phyloP scores from a whole-genome alignment of 768 basidiomycete species.

The Boletus vinaceobasis region DNA sequence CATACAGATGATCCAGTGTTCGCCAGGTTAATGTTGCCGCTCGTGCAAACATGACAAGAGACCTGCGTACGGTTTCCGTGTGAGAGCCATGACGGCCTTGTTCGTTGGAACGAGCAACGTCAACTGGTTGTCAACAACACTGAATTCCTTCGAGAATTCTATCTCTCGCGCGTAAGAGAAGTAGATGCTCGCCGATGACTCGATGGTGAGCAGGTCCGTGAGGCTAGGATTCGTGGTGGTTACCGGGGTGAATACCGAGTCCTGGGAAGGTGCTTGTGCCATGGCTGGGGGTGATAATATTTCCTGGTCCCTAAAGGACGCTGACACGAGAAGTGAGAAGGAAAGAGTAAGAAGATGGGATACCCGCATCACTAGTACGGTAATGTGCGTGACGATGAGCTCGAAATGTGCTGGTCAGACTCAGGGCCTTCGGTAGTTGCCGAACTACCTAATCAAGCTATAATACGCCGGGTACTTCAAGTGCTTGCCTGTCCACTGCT shows the following conservation, averaged over 20 bases:
- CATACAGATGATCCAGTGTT: not conserved
- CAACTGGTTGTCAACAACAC: constrained; percentile 24
- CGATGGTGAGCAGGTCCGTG: constrained; percentile 76
- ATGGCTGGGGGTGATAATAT: constrained; percentile 19
- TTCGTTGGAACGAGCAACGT: constrained; percentile 85
- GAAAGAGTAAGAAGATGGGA: constrained; percentile 23
- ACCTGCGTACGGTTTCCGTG: constrained; percentile 72
- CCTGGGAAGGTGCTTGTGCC: constrained; percentile 5
- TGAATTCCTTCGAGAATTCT: constrained; percentile 52
- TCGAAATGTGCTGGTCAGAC: not conserved
- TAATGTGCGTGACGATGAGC: not conserved
- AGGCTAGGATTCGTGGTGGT: constrained; percentile 53
- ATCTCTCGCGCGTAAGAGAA: constrained; percentile 79
- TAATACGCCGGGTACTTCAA: no score
- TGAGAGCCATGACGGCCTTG: constrained; percentile 78
- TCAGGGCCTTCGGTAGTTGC: not conserved
- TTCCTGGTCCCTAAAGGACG: constrained; percentile 29
- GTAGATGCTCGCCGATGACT: constrained; percentile 74
- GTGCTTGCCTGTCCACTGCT: no score
- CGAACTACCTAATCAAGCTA: not conserved
- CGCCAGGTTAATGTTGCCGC: not conserved
- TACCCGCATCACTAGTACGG: constrained; percentile 14
- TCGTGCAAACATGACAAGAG: not conserved
- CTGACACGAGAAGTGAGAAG: constrained; percentile 30
- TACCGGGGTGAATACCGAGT: constrained; percentile 32